Percentiles rank a stretch among this genome's conserved stretches.
Evolutionary conservation across 2,329 filamentous ascomycete genomes (phyloP).

Genomic region (Aspergillus clavatus): DNA sequence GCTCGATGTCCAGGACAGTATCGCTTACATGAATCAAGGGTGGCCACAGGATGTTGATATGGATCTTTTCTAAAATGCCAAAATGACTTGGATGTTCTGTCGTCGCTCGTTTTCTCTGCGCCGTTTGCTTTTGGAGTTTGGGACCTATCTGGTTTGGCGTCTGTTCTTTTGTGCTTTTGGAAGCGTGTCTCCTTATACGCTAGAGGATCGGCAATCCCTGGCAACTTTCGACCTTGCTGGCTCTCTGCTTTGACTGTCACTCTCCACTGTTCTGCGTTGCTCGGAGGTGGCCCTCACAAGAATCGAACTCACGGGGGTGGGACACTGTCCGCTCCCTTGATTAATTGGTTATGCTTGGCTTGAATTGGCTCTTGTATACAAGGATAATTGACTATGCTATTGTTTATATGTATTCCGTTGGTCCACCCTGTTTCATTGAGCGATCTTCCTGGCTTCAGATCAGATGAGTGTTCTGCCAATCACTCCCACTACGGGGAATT

Average conservation of each 20-base stretch:
- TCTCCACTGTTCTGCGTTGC: neutral
- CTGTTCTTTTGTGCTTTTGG: conserved; percentile 6
- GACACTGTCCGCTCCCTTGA: too few species aligned
- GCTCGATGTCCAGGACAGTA: conserved; percentile 10
- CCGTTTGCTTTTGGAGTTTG: neutral
- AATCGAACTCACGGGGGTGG: too few species aligned
- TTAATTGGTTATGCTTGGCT: too few species aligned
- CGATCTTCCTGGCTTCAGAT: too few species aligned
- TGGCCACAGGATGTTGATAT: conserved; percentile 19
- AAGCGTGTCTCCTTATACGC: conserved; percentile 2
- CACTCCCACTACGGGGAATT: too few species aligned
- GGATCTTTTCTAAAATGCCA: conserved; percentile 9
- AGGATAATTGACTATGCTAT: too few species aligned
- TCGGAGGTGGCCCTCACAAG: too few species aligned
- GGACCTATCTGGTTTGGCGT: conserved; percentile 7
- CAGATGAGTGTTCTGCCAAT: too few species aligned
- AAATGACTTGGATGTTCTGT: too few species aligned
- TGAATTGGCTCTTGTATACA: too few species aligned
- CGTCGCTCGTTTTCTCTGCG: neutral
- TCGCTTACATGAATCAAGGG: conserved; percentile 10
- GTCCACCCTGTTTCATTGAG: too few species aligned
- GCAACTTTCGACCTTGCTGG: neutral
- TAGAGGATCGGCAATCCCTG: neutral
- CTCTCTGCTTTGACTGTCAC: neutral
- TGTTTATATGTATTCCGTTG: too few species aligned